Evolutionary conservation across 768 basidiomycete genomes (phyloP).

Genomic region (Coprinellus aureogranulatus): DNA sequence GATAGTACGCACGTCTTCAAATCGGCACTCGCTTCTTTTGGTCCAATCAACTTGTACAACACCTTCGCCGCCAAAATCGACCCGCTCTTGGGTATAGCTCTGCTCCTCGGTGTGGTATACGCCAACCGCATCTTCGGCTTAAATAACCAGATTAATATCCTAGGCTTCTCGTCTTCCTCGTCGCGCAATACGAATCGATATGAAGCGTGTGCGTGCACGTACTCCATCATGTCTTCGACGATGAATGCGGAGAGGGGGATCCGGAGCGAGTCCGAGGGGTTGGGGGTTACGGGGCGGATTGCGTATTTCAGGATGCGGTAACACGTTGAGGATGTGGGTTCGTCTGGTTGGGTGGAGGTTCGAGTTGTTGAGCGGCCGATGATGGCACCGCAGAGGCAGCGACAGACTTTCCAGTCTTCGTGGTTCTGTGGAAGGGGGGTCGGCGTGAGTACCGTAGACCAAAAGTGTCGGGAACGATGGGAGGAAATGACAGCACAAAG

Average conservation of each 20-base stretch:
- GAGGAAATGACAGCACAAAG: conserved; percentile 3
- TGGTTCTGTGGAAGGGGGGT: conserved; percentile 38
- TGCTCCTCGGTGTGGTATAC: conserved; percentile 57
- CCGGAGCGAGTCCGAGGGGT: conserved; percentile 42
- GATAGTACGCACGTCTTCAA: conserved; percentile 47
- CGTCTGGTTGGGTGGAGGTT: conserved; percentile 21
- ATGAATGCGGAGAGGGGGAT: conserved; percentile 84
- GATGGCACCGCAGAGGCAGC: conserved; percentile 82
- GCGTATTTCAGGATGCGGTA: conserved; percentile 85
- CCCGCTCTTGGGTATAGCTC: conserved; percentile 58
- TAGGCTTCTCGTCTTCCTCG: conserved; percentile 78
- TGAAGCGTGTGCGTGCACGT: conserved; percentile 87
- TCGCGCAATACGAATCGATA: conserved; percentile 89
- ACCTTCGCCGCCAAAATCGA: conserved; percentile 78
- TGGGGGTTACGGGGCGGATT: conserved; percentile 64
- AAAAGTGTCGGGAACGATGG: conserved; percentile 8
- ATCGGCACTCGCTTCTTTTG: conserved; percentile 50
- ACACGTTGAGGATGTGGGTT: conserved; percentile 24
- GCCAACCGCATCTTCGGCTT: conserved; percentile 83
- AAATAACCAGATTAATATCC: conserved; percentile 92
- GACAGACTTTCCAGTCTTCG: conserved; percentile 63
- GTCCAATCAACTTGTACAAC: conserved; percentile 75
- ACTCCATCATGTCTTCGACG: conserved; percentile 87
- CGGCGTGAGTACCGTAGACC: not conserved
- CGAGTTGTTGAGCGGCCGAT: conserved; percentile 69